Conservation (phyloP, 768 basidiomycete genomes). For the Clitopilus hobsonii region DNA sequence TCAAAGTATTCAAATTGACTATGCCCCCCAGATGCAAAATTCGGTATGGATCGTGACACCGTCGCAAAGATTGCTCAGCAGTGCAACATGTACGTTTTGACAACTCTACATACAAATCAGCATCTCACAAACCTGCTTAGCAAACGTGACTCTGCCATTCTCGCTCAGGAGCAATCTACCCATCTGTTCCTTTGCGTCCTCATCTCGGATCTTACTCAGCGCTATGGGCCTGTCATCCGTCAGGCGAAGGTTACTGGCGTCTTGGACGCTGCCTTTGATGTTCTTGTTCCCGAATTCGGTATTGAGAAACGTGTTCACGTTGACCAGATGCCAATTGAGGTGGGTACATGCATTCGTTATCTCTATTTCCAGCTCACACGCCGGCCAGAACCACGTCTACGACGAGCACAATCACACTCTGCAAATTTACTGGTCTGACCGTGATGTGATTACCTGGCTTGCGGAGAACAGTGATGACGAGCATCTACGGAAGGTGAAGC, state of each 20-base stretch:
- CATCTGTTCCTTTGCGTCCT: conserved; percentile 95
- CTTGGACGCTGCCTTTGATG: conserved; percentile 97
- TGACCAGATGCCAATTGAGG: conserved; percentile 98
- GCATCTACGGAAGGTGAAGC: conserved; percentile 91
- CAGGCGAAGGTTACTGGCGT: conserved; percentile 95
- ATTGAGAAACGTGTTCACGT: conserved; percentile 99
- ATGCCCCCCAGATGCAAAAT: conserved; percentile 68
- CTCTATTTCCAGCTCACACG: no score
- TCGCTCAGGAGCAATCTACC: conserved; percentile 95
- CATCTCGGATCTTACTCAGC: conserved; percentile 89
- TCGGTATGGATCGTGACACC: conserved; percentile 96
- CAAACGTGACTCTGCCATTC: conserved; percentile 84
- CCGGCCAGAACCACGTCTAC: conserved; percentile 94
- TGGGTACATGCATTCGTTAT: no score
- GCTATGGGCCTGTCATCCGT: conserved; percentile 93
- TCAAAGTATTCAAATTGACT: no score
- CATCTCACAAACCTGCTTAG: conserved; percentile 28
- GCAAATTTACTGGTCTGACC: conserved; percentile 93
- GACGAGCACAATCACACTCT: conserved; percentile 92
- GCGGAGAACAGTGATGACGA: conserved; percentile 96
- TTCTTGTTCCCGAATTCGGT: conserved; percentile 92
- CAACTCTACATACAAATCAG: conserved; percentile 1
- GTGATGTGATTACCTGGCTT: conserved; percentile 92
- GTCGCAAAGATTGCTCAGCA: conserved; percentile 98
- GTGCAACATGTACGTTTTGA: conserved; percentile 79